These are phyloP conservation scores for Akanthomyces muscarius DNA, from an alignment of 2,329 filamentous ascomycete species.

Conservation along the genomic window DNA sequence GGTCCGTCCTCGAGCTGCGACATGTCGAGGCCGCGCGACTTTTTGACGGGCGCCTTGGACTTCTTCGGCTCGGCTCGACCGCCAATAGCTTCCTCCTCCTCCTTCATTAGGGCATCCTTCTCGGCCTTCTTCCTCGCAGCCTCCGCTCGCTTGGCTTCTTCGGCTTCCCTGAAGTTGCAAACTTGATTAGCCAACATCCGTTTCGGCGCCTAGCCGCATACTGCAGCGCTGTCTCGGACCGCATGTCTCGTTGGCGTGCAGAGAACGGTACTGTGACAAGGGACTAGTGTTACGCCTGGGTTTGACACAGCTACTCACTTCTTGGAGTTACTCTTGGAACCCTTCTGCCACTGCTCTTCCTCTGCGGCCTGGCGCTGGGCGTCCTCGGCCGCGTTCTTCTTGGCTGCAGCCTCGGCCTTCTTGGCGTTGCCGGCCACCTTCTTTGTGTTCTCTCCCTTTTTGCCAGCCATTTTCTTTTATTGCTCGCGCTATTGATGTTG, in stretches of 20 bases:
- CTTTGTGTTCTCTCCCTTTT: constrained; percentile 80
- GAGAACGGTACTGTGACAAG: background rate
- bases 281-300: background rate
- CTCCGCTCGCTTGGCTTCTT: constrained; percentile 73
- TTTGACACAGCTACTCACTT: constrained; percentile 56
- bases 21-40: constrained; percentile 69
- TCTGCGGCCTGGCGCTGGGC: constrained; percentile 64
- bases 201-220: background rate
- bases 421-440: constrained; percentile 86
- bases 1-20: constrained; percentile 66
- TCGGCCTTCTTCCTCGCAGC: constrained; percentile 87
- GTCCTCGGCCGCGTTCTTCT: constrained; percentile 70
- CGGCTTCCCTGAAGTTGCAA: constrained; percentile 31
- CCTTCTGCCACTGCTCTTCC: constrained; percentile 76
- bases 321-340: constrained; percentile 78
- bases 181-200: constrained; percentile 1
- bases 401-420: constrained; percentile 83
- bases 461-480: constrained; percentile 56
- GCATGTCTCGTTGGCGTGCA: background rate
- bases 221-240: background rate
- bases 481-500: background rate
- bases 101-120: constrained; percentile 73
- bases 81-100: constrained; percentile 68
- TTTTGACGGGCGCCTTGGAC: constrained; percentile 63
- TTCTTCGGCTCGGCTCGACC: constrained; percentile 62